Percentiles rank a stretch among this genome's conserved stretches.
phyloP scores from a whole-genome alignment of 306 rosid genomes.

The Dalbergia cultrata region DNA sequence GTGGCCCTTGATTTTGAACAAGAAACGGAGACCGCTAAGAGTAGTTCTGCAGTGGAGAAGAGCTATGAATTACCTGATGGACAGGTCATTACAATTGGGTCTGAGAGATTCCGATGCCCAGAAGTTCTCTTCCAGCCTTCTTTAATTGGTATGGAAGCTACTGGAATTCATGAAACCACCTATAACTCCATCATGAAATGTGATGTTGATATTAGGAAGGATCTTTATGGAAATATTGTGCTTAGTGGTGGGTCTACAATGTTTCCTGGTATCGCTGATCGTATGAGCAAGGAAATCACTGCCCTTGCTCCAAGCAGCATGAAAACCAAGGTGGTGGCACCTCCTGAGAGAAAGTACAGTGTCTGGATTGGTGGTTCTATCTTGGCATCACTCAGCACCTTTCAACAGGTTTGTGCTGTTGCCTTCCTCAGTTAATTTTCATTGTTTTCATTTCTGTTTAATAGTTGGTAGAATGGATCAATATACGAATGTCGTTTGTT shows the following conservation, averaged over 20 bases:
- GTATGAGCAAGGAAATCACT: conserved; percentile 68
- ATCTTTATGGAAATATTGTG: conserved; percentile 61
- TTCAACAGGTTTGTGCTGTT: conserved; percentile 54
- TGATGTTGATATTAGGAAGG: conserved; percentile 67
- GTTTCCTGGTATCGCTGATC: conserved; percentile 69
- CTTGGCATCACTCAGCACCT: conserved; percentile 64
- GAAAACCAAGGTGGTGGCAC: conserved; percentile 67
- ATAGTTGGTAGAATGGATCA: not conserved
- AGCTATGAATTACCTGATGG: conserved; percentile 67
- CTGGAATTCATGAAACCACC: conserved; percentile 66
- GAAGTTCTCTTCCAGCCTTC: conserved; percentile 70
- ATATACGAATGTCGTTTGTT: not conserved
- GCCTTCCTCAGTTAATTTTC: not conserved
- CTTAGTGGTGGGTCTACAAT: conserved; percentile 65
- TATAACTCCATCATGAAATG: conserved; percentile 68
- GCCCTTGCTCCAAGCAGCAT: conserved; percentile 69
- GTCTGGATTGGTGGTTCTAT: conserved; percentile 72
- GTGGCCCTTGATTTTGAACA: conserved; percentile 61
- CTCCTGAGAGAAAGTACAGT: conserved; percentile 66
- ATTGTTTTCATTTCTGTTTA: not conserved
- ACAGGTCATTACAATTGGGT: conserved; percentile 63
- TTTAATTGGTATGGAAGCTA: conserved; percentile 63
- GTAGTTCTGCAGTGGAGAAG: conserved; percentile 60
- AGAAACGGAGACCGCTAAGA: conserved; percentile 57
- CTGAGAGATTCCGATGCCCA: conserved; percentile 70